Evolutionary conservation across 768 basidiomycete genomes (phyloP), one percentile per base, ranked within the genome.

Genomic region (Leccinum obscurum): DNA sequence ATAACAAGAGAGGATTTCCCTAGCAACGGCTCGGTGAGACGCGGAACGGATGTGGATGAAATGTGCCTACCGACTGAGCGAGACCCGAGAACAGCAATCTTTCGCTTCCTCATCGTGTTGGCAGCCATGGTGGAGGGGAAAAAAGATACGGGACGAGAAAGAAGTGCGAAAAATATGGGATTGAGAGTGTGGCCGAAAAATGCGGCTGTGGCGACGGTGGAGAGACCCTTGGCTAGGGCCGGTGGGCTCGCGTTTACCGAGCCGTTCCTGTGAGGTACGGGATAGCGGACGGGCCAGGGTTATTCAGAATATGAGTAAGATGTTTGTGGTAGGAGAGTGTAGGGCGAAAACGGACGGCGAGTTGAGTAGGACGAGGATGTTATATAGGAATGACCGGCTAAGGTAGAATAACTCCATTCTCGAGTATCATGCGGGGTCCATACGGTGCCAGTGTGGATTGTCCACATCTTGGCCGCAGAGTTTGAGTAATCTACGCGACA

Each of bases 1-100:
- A 94, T 83, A 62, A 95, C 85, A 61, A 97, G 83, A 55, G 96
- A 97, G 26, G 93, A 93, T 80, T 97, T 98, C 64, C 95, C 96
- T 97, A 78, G 28, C n/a, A 58, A 59, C 57, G 59, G 64, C 53
- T 56, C 58, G 64, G 64, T 63, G 64, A 52, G 69, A 58, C 44
- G 54, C 20, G 64, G 59, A 37, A 56, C 32, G 51, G 22, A 17
- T 8, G 54, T 15, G 61, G 4, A 20, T 30, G 60, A 56, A 39
- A 28, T 49, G 13, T 24, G 75, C 86, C 73, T 65, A 94, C 93
- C 93, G 74, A 95, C 93, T 67, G 90, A 91, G 69, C 93, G 88
- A 59, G 90, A 85, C 61, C 92, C 92, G 30, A 94, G 84, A 57
- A 93, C 87, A 52, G 91, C 93, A 63, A 95, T 93, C 80, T 92